These are phyloP conservation scores for Beta macrorhiza DNA, from an alignment of 179 eudicot species.

Conservation along the genomic window DNA sequence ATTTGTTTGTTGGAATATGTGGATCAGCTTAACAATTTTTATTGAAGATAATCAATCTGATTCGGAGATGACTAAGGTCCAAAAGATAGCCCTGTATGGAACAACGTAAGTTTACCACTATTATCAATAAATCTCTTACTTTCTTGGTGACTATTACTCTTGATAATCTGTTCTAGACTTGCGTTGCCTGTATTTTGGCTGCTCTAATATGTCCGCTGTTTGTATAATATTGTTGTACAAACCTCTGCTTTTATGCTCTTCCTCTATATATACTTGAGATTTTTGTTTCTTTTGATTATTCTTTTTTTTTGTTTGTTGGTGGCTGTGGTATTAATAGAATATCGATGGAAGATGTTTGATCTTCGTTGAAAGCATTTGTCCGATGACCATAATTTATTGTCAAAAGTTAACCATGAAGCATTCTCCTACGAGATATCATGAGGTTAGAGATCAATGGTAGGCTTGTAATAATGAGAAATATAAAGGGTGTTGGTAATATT, in stretches of 20 bases:
- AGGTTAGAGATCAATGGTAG: background rate
- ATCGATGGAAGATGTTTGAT: background rate
- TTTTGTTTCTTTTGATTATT: no score
- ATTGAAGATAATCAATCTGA: slow-evolving; percentile 94
- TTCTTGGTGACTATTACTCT: slow-evolving; percentile 4
- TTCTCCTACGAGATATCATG: background rate
- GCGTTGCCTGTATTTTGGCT: background rate
- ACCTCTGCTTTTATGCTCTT: background rate
- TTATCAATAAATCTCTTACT: background rate
- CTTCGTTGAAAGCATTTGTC: background rate
- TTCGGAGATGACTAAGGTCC: slow-evolving; percentile 73
- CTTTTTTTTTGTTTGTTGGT: background rate
- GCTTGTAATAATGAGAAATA: background rate
- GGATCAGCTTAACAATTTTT: slow-evolving; percentile 83
- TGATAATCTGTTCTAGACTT: no score
- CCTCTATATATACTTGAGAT: no score
- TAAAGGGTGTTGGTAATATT: background rate
- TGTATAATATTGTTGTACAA: background rate
- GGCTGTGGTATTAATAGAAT: background rate
- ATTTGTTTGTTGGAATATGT: slow-evolving; percentile 8
- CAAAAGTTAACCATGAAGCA: background rate
- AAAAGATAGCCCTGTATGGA: slow-evolving; percentile 79
- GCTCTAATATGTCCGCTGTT: background rate
- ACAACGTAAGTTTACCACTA: slow-evolving; percentile 71
- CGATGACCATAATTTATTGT: background rate